Evolutionary conservation across 2,329 filamentous ascomycete genomes (phyloP).

Genomic region (Fusarium incarnatum): DNA sequence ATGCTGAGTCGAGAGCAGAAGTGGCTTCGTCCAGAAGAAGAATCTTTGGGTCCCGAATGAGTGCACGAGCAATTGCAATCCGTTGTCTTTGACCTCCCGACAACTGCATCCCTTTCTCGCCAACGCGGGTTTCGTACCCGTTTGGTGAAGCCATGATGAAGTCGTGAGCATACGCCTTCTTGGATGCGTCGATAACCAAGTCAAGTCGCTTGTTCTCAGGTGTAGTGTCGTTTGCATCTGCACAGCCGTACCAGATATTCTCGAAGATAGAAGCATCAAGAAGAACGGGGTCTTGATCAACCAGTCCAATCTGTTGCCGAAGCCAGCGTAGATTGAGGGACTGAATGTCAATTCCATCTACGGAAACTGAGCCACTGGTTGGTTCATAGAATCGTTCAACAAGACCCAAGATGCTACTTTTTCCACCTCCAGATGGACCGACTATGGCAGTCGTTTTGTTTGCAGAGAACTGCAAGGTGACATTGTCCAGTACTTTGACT

Average conservation of each 20-base stretch:
- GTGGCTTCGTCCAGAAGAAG: constrained; percentile 76
- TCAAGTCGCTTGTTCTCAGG: constrained; percentile 3
- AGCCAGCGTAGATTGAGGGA: constrained; percentile 59
- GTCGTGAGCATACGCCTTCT: constrained; percentile 4
- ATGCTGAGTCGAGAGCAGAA: constrained; percentile 58
- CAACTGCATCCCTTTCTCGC: constrained; percentile 67
- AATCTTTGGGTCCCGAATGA: constrained; percentile 66
- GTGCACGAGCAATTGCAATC: constrained; percentile 64
- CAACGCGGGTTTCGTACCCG: constrained; percentile 60
- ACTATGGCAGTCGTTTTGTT: constrained; percentile 63
- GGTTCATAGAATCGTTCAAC: constrained; percentile 67
- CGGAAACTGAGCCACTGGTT: constrained; percentile 51
- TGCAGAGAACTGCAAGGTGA: constrained; percentile 54
- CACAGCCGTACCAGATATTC: constrained; percentile 44
- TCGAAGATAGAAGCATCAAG: constrained; percentile 59
- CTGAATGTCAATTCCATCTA: constrained; percentile 51
- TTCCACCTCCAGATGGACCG: constrained; percentile 64
- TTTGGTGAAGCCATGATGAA: background rate
- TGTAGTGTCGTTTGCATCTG: background rate
- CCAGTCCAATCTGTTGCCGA: constrained; percentile 60
- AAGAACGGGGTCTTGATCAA: constrained; percentile 61
- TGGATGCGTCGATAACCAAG: background rate
- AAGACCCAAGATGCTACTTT: constrained; percentile 62
- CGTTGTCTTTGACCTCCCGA: constrained; percentile 68
- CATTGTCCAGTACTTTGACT: constrained; percentile 52